These are phyloP conservation scores for Phaeophleospora eucalypticola DNA, from an alignment of 2,329 filamentous ascomycete species.

Conservation along the genomic window DNA sequence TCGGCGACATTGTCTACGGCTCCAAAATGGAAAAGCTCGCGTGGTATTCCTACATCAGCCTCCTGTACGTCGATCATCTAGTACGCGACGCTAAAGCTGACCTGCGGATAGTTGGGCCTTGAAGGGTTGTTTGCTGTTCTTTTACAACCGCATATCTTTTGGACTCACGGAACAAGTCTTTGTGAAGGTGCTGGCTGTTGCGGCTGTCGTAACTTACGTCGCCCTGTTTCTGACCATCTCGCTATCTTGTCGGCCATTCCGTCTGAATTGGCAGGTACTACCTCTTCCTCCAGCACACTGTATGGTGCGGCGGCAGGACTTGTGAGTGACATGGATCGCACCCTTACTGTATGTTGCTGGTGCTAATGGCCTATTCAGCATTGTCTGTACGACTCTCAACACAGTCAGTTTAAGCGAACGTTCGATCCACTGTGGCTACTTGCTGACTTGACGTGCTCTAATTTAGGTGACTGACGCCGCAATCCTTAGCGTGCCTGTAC, in stretches of 20 bases:
- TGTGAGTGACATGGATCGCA: too few species aligned
- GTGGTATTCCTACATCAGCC: conserved; percentile 32
- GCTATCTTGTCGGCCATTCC: conserved; percentile 28
- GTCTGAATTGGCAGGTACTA: conserved; percentile 29
- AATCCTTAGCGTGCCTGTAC: conserved; percentile 34
- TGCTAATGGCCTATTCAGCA: too few species aligned
- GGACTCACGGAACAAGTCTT: conserved; percentile 30
- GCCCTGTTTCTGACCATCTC: conserved; percentile 33
- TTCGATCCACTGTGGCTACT: too few species aligned
- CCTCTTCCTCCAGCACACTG: conserved; percentile 29
- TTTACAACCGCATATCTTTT: conserved; percentile 33
- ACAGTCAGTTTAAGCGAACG: too few species aligned
- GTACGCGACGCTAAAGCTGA: conserved; percentile 24
- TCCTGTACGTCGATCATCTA: conserved; percentile 8
- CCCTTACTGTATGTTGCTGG: too few species aligned
- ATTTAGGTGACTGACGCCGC: conserved; percentile 34
- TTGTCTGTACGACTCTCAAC: neutral
- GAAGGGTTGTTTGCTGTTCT: conserved; percentile 28
- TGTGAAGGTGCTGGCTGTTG: conserved; percentile 30
- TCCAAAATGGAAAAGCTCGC: conserved; percentile 38
- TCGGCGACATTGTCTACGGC: conserved; percentile 30
- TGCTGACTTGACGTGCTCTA: too few species aligned
- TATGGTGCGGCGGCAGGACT: conserved; percentile 29
- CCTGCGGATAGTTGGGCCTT: conserved; percentile 33
- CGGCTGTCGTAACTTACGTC: conserved; percentile 29